Percentiles rank a stretch among this genome's conserved stretches.
These are phyloP conservation scores for Lasiodiplodia hormozganensis DNA, from an alignment of 2,329 filamentous ascomycete genomes.

Conservation along the genomic window DNA sequence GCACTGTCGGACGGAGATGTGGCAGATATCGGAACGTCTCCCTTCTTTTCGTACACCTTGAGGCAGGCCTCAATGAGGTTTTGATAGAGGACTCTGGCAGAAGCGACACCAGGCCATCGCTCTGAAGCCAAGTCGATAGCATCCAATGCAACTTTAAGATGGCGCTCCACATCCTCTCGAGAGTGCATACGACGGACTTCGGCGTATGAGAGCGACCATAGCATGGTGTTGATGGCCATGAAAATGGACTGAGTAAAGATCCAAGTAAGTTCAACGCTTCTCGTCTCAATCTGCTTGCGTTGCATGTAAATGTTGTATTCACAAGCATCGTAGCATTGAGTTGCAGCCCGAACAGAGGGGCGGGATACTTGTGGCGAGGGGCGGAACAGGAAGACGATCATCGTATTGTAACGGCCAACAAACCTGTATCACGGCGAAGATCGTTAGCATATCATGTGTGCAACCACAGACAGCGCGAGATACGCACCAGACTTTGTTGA, in stretches of 20 bases:
- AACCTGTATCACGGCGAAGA: constrained; percentile 54
- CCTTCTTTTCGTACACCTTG: constrained; percentile 78
- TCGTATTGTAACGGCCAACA: constrained; percentile 77
- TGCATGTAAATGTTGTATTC: constrained; percentile 83
- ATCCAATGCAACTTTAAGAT: constrained; percentile 77
- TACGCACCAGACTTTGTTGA: constrained; percentile 81
- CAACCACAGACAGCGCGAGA: not conserved
- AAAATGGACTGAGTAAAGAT: constrained; percentile 89
- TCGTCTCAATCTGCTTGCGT: constrained; percentile 77
- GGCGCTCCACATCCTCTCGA: constrained; percentile 76
- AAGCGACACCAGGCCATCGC: constrained; percentile 88
- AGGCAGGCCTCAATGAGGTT: constrained; percentile 85
- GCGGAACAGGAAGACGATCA: constrained; percentile 86
- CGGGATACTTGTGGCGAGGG: constrained; percentile 92
- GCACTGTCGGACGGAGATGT: constrained; percentile 56
- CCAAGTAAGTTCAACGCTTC: constrained; percentile 88
- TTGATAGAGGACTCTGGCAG: constrained; percentile 84
- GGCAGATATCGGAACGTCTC: constrained; percentile 57
- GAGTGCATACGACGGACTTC: constrained; percentile 77
- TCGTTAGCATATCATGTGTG: not conserved
- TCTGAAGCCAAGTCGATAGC: constrained; percentile 81
- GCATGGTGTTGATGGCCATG: constrained; percentile 87
- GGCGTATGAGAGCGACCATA: constrained; percentile 90
- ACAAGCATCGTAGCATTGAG: constrained; percentile 82
- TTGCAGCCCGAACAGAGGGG: constrained; percentile 79